Base-by-base conservation (phyloP, 2,329 filamentous ascomycete species). In the Hypomyces perniciosus region DNA sequence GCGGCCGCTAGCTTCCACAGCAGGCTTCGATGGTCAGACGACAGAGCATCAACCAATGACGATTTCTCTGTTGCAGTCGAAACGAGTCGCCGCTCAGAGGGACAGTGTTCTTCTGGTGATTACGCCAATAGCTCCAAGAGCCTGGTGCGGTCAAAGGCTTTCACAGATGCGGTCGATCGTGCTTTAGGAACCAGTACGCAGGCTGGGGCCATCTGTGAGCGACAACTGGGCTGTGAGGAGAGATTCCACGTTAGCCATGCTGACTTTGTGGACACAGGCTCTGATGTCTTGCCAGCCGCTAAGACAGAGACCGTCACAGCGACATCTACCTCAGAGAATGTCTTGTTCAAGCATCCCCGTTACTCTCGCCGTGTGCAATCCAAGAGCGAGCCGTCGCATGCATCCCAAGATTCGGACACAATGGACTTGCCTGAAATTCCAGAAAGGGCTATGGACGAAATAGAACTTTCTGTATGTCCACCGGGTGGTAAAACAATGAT, bases 361-460 rank as follows among this genome's bases (percentile, higher is more conserved):
- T 75, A 76, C 52, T 74, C 69, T 43, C 67, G 72, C n/a, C 67
- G 73, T 35, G 63, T 71, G 26, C 70, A 76, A 53, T 76, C 73
- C 43, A 76, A 71, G 58, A 77, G 74, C 54, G 74, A 77, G 57
- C 72, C 73, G 31, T 62, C 58, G 2, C 60, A 65, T 10, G 47
- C 46, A 8, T 60, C 59, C 1, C 55, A 62, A 39, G 56, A 57
- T 6, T 51, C 58, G 6, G 63, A 65, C 3, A n/a, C 49, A 8
- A 7, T n/a, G 3, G 33, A 48, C 8, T 13, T 9, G 30, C 40
- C 7, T 26, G 20, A 34, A 12, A 13, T 31, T 8, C 26, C 47
- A 10, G 30, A 27, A 26, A 13, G 35, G 20, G 13, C 29, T 7
- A 29, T 8, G 13, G 43, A 50, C 8, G 43, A 30, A 10, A 12